Base-by-base conservation (phyloP, 768 basidiomycete genomes). In the Lactifluus echinatus region DNA sequence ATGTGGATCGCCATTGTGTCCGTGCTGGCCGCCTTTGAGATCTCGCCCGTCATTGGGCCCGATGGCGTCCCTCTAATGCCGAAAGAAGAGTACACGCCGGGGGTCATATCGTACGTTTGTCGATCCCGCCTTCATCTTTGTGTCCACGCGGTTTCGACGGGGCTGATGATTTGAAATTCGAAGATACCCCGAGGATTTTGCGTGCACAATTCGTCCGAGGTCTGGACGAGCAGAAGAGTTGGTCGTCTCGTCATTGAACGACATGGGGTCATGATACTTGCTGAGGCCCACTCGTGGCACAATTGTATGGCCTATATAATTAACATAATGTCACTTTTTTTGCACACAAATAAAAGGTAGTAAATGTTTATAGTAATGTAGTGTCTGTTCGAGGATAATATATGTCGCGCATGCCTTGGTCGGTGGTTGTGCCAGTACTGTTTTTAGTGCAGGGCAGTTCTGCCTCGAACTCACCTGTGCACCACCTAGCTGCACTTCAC, bases 131-230 rank as follows among this genome's bases (percentile, higher is more conserved):
- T 34, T 11, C 19, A 11, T n/a, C 31, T 10, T 10, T 1, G 31
- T 12, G 42, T n/a, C 46, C 4, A 28, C 28, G 28, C 4, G 7
- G 29, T 11, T 49, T 4, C 31, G 43, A 53, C 8, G 4, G 15
- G 33, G 10, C 4, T 8, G 37, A 1, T 19, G 47, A n/a, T n/a
- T n/a, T 31, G 31, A 31, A 5, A 10, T 31, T 31, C 31, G 31
- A 31, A 65, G 64, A 23, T 56, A 63, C 40, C 59, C 67, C 14
- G 61, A 57, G 24, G 50, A 60, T 23, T 68, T 68, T 53, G 55
- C 48, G 10, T 68, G 67, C 47, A 21, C 24, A 14, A 68, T 68
- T 42, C 56, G 52, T 28, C 61, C 67, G 17, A 59, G 67, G 4
- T 63, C 58, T 21, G 24, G 45, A 12, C 46, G 28, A 3, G 47